Base-by-base conservation (phyloP, 306 rosid genomes). In the Cucurbita pepo region DNA sequence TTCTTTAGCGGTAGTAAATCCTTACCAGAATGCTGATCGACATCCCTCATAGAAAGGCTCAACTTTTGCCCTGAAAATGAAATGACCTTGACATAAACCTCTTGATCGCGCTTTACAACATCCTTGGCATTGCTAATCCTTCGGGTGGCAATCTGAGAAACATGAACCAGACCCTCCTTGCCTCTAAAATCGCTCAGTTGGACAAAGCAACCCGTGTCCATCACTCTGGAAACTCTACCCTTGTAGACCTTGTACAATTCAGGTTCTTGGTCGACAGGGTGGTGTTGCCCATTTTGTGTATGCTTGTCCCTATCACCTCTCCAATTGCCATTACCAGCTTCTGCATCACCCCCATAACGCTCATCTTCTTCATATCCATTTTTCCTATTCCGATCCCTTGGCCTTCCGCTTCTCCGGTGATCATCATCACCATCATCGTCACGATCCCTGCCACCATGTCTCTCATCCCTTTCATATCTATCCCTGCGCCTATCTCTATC, bases 131-230 rank as follows among this genome's bases (percentile, higher is more conserved):
- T 91, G 37, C 52, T 41, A 53, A 91, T 82, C 79, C 96, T 83
- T 38, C 94, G 70, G 15, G 88, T 89, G 0, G 97, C 97, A 22
- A 91, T 89, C 83, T 91, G 97, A 0, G 96, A 91, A 56, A 89
- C 94, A 36, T 91, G 97, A 30, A 91, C 96, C 83, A 91, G 82
- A 43, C 96, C 97, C 74, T 91, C 97, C 65, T 87, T 91, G 56
- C 96, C 97, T 75, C 87, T 87, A 6, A 88, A 79, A 44, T 91
- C 96, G 12, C 63, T 87, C 60, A 91, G 48, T 76, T 87, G 94
- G 19, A 91, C 97, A 75, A 91, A 91, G 80, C 96, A 89, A 25
- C 97, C 95, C 0, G 89, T 85, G 52, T 91, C 97, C 94, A 89
- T 89, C 66, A 88, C 97, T 78, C 91, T 88, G 0, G 96, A 85